These are phyloP conservation scores for Picea abies DNA, from an alignment of 83 land plant species.

Conservation along the genomic window DNA sequence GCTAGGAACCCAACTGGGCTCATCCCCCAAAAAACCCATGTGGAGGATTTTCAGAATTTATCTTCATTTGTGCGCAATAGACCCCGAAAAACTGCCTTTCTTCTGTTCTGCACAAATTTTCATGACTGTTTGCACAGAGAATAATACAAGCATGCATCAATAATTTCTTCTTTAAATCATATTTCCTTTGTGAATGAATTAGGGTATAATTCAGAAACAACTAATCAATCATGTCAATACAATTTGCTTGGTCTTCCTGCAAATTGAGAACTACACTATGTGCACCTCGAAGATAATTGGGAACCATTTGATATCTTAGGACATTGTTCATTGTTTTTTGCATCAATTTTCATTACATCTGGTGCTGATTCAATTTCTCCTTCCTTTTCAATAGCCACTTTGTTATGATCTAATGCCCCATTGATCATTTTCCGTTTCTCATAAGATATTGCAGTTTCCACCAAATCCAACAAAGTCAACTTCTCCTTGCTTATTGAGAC, in stretches of 20 bases:
- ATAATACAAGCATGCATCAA: background rate
- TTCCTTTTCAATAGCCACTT: background rate
- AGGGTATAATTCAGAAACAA: background rate
- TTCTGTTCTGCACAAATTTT: background rate
- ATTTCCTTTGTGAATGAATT: background rate
- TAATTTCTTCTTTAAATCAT: background rate
- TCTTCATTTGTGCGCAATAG: too few relatives aligned
- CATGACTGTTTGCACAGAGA: background rate
- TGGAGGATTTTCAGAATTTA: too few relatives aligned
- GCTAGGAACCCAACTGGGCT: too few relatives aligned
- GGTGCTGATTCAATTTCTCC: background rate
- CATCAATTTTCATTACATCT: conserved; percentile 9
- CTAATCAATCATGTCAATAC: background rate
- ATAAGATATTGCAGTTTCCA: conserved; percentile 20
- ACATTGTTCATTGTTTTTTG: conserved; percentile 21
- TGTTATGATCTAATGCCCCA: background rate
- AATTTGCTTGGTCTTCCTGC: background rate
- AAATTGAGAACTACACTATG: background rate
- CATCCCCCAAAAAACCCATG: too few relatives aligned
- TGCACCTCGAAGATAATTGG: conserved; percentile 2
- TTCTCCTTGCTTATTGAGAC: background rate
- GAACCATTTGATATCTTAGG: conserved; percentile 20
- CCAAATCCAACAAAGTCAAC: conserved; percentile 18
- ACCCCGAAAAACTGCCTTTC: too few relatives aligned
- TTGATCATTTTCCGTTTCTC: conserved; percentile 25